Evolutionary conservation across 176 grass and related monocot genomes (phyloP).

Genomic region (Thalia dealbata): DNA sequence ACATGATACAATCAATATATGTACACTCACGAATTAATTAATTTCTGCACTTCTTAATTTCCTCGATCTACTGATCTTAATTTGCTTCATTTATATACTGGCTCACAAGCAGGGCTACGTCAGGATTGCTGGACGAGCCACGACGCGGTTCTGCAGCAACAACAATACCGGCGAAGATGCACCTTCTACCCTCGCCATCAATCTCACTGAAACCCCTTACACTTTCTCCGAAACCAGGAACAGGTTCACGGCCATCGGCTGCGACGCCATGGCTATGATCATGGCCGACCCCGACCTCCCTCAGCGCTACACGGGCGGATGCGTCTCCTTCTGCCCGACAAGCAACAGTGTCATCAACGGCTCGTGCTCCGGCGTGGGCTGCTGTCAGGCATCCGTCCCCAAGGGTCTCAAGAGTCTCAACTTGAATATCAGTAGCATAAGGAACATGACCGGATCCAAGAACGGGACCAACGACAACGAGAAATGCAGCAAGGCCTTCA

Average conservation of each 20-base stretch:
- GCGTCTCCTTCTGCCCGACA: constrained; percentile 1
- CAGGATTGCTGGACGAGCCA: constrained; percentile 5
- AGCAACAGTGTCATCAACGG: neutral
- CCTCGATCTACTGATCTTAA: too few relatives aligned
- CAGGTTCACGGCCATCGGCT: constrained; percentile 29
- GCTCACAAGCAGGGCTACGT: neutral
- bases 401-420: constrained; percentile 6
- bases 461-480: neutral
- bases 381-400: neutral
- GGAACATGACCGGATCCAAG: neutral
- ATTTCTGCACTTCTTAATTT: too few relatives aligned
- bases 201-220: neutral
- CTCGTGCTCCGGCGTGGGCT: constrained; percentile 5
- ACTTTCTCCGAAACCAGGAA: constrained; percentile 26
- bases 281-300: neutral
- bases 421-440: neutral
- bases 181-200: neutral
- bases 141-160: neutral
- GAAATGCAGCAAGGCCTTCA: neutral
- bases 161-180: neutral
- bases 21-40: too few relatives aligned
- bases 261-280: constrained; percentile 30
- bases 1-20: too few relatives aligned
- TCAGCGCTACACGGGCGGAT: neutral
- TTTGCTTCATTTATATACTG: too few relatives aligned